Conservation (phyloP, 371 early-diverging fungal genomes). For the Mortierella sp. region DNA sequence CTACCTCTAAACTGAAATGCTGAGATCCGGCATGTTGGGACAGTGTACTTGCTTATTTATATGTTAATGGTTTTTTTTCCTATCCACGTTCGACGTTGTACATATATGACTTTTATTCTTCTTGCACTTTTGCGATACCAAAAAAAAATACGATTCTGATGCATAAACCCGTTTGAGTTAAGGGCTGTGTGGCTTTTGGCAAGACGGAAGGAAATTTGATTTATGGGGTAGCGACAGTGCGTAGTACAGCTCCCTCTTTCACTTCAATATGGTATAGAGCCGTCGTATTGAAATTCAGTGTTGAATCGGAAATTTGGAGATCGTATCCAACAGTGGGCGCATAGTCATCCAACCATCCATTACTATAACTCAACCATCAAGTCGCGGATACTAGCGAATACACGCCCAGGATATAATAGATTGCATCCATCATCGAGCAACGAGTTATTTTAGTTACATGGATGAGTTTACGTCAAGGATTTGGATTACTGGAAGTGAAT, state of each 20-base stretch:
- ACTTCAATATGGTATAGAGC: conserved; percentile 48
- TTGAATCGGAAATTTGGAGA: not conserved
- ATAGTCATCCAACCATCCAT: conserved; percentile 30
- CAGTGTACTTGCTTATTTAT: conserved; percentile 4
- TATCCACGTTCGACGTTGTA: conserved; percentile 2
- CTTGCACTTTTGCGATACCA: not conserved
- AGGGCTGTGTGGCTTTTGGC: conserved; percentile 10
- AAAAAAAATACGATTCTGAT: not conserved
- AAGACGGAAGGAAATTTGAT: conserved; percentile 13
- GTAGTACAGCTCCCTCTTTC: conserved; percentile 34
- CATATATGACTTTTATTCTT: not conserved
- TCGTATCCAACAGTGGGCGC: not conserved
- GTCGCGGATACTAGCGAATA: no score
- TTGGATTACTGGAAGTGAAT: not conserved
- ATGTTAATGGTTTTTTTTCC: not conserved
- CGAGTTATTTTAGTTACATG: not conserved
- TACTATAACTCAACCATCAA: conserved; percentile 11
- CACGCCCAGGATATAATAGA: not conserved
- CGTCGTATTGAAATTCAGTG: conserved; percentile 8
- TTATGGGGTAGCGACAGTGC: conserved; percentile 1
- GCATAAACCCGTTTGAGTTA: not conserved
- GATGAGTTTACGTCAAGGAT: not conserved
- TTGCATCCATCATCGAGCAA: not conserved
- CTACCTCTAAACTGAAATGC: not conserved
- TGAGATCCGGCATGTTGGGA: not conserved